phyloP scores from a whole-genome alignment of 768 basidiomycete species.

The Neoboletus magnificus region DNA sequence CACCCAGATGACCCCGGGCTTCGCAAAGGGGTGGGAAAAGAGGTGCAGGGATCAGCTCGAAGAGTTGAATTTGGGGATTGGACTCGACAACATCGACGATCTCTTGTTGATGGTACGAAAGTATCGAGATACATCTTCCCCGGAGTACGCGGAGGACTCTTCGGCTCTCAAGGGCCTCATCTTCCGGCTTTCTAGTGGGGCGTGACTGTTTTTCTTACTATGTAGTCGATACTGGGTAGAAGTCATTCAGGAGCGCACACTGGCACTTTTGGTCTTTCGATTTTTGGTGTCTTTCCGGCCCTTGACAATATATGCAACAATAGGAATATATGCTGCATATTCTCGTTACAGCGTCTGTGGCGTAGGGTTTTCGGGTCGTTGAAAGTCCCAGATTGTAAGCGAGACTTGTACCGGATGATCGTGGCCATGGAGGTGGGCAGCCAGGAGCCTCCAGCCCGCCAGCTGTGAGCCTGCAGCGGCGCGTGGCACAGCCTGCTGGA shows the following conservation, averaged over 20 bases:
- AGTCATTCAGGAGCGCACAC: not conserved
- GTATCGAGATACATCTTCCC: slow-evolving; percentile 11
- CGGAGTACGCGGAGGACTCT: slow-evolving; percentile 20
- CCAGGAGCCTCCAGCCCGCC: not conserved
- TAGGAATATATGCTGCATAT: not conserved
- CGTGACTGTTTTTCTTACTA: not conserved
- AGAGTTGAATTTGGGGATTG: slow-evolving; percentile 8
- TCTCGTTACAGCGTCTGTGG: not conserved
- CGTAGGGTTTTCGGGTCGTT: not conserved
- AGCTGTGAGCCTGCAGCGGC: not conserved
- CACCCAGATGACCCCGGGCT: slow-evolving; percentile 22
- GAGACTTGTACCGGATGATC: not conserved
- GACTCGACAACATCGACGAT: not conserved
- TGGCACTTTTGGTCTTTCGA: not conserved
- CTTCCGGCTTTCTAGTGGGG: slow-evolving; percentile 11
- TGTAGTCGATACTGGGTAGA: not conserved
- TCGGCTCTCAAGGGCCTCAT: slow-evolving; percentile 15
- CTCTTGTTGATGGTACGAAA: slow-evolving; percentile 17
- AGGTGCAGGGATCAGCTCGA: slow-evolving; percentile 19
- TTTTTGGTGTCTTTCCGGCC: not conserved
- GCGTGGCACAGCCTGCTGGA: slow-evolving; percentile 15
- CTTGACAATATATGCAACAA: not conserved
- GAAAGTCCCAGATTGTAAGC: not conserved
- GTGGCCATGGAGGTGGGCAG: not conserved
- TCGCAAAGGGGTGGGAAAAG: slow-evolving; percentile 14